A percentile compares a stretch with the other conserved stretches of the same genome.
phyloP scores from a whole-genome alignment of 441 rosid species.

The Raphanus hybrid region DNA sequence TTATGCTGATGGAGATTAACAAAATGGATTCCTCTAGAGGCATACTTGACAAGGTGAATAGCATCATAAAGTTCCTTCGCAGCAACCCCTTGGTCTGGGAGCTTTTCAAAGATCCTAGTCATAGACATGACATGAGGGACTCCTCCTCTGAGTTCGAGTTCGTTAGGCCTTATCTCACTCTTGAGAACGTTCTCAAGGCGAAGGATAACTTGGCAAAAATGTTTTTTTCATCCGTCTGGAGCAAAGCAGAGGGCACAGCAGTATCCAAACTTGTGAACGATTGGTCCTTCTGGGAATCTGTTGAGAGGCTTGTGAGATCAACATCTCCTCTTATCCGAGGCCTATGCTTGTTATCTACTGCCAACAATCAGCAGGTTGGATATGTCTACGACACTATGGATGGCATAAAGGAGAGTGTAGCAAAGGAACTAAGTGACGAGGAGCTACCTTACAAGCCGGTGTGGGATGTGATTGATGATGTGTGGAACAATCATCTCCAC shows the following conservation, averaged over 20 bases:
- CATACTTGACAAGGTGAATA: constrained; percentile 45
- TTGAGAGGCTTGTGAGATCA: constrained; percentile 48
- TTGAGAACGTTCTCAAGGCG: constrained; percentile 49
- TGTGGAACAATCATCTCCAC: constrained; percentile 57
- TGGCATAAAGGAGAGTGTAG: constrained; percentile 56
- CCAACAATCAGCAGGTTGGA: constrained; percentile 49
- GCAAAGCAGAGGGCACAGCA: constrained; percentile 39
- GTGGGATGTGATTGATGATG: constrained; percentile 64
- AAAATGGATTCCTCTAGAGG: constrained; percentile 31
- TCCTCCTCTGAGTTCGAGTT: constrained; percentile 49
- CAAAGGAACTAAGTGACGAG: constrained; percentile 36
- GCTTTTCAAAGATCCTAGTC: constrained; percentile 37
- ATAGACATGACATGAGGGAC: constrained; percentile 29
- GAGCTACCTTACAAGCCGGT: constrained; percentile 45
- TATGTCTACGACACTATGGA: constrained; percentile 65
- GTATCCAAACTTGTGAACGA: constrained; percentile 45
- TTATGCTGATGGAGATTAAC: constrained; percentile 51
- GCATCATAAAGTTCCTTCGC: constrained; percentile 48
- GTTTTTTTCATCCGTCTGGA: constrained; percentile 52
- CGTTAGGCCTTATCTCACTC: constrained; percentile 44
- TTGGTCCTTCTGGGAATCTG: constrained; percentile 53
- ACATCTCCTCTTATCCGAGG: constrained; percentile 49
- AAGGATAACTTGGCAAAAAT: constrained; percentile 47
- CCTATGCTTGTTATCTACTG: constrained; percentile 40
- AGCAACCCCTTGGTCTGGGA: constrained; percentile 39